Evolutionary conservation across 2,329 filamentous ascomycete species (phyloP).

Genomic region (Rugonectria rugulosa): DNA sequence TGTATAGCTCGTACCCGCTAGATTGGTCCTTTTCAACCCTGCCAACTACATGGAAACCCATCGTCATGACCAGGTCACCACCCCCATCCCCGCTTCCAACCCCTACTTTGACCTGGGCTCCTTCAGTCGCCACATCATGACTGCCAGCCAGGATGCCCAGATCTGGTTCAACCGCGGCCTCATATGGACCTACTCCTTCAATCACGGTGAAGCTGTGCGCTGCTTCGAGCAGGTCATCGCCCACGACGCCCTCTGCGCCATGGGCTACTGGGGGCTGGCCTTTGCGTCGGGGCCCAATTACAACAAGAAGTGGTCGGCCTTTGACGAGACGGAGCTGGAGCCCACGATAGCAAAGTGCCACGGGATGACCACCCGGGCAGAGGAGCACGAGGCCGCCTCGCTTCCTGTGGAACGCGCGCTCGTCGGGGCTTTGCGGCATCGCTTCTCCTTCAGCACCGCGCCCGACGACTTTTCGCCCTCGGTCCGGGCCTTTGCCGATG

Average conservation of each 20-base stretch:
- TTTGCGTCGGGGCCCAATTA: constrained; percentile 66
- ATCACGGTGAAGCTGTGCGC: constrained; percentile 62
- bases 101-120: constrained; percentile 23
- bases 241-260: constrained; percentile 43
- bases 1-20: background rate
- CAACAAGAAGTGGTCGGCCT: constrained; percentile 35
- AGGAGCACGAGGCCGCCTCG: background rate
- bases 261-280: constrained; percentile 62
- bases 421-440: constrained; percentile 65
- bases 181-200: constrained; percentile 67
- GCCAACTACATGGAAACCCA: constrained; percentile 6
- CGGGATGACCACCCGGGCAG: background rate
- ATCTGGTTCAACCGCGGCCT: constrained; percentile 70
- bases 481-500: constrained; percentile 46
- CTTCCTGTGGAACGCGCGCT: constrained; percentile 62
- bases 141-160: constrained; percentile 45
- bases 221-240: constrained; percentile 57
- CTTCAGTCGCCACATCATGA: constrained; percentile 17
- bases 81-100: background rate
- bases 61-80: background rate
- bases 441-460: constrained; percentile 60
- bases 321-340: constrained; percentile 27
- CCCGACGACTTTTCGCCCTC: constrained; percentile 52
- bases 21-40: background rate
- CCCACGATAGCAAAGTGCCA: constrained; percentile 1